A percentile compares a stretch with the other conserved stretches of the same genome.
These are phyloP conservation scores for Saccharomycopsis microspora DNA, from an alignment of 805 yeast genomes.

Conservation along the genomic window DNA sequence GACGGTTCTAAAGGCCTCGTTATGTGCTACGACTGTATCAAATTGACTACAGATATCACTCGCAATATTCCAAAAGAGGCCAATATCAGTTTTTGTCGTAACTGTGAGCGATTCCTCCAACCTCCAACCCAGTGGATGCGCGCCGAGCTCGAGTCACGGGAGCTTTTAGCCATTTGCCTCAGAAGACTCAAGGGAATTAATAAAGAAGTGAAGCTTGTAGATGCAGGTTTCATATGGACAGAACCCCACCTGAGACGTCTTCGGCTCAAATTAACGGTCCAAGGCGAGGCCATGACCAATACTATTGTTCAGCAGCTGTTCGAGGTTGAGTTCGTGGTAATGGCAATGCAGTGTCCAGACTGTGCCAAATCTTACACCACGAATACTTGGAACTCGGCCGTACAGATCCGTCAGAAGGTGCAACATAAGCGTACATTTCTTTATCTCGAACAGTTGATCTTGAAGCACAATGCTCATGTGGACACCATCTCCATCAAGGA, in stretches of 20 bases:
- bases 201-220: conserved; percentile 67
- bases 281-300: conserved; percentile 90
- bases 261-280: conserved; percentile 83
- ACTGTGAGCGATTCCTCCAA: conserved; percentile 90
- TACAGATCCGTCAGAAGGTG: conserved; percentile 96
- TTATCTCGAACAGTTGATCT: conserved; percentile 88
- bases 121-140: conserved; percentile 93
- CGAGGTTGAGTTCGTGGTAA: conserved; percentile 87
- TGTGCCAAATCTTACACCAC: conserved; percentile 97
- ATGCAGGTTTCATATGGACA: conserved; percentile 96
- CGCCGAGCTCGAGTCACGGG: conserved; percentile 87
- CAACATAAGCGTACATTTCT: conserved; percentile 93
- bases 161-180: conserved; percentile 80
- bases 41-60: conserved; percentile 85
- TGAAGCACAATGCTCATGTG: conserved; percentile 85
- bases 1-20: conserved; percentile 90
- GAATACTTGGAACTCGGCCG: conserved; percentile 96
- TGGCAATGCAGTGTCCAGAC: conserved; percentile 96
- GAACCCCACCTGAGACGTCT: conserved; percentile 98
- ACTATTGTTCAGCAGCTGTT: conserved; percentile 89
- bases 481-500: conserved; percentile 92
- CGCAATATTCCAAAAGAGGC: conserved; percentile 93
- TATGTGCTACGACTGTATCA: conserved; percentile 96
- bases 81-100: conserved; percentile 85
- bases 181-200: conserved; percentile 80